Evolutionary conservation across 2,329 filamentous ascomycete species (phyloP), one percentile per base, ranked within the genome.

Genomic region (Colletotrichum falcatum): DNA sequence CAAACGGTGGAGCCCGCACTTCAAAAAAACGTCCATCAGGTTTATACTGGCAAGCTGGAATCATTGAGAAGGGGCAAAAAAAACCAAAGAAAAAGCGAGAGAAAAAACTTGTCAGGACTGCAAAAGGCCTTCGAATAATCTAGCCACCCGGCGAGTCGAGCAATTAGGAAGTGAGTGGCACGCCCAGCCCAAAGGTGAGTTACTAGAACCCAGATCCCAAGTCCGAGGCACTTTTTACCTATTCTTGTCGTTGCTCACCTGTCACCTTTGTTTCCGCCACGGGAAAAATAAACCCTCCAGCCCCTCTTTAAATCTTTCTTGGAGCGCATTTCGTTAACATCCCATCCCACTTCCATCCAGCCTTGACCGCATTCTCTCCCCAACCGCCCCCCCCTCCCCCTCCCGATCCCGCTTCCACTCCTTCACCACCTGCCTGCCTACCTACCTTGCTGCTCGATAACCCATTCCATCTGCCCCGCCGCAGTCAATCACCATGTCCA

Each of bases 401-500:
- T 44, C 44, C 37, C 39, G 42, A 51, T 42, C 30, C 37, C 64
- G 56, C 46, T 55, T 35, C 58, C 26, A 35, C 54, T 33, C 35
- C 26, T 55, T 44, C 39, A 56, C 39, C 46, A 68, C 55, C 35
- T 44, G 11, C 5, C 16, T 28, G 14, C 46, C 18, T 42, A 7
- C 39, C 26, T 28, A 18, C 33, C 12, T 54, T 30, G 53, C 46
- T 51, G 16, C 33, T 61, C 59, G 59, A 61, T 18, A 39, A 54
- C 16, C 62, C 28, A 26, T 39, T 46, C 16, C 51, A 68, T 58
- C 68, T 48, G 56, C 51, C 37, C 54, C 49, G 62, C 56, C 44
- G 58, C 51, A 70, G 44, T 55, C 26, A 46, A 56, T 71, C 75
- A 87, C 66, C 78, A 97, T 97, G 94, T 92, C 95, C 77, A 91